These are phyloP conservation scores for Sporodiniella umbellata DNA, from an alignment of 371 early-diverging fungal genomes.

Conservation along the genomic window DNA sequence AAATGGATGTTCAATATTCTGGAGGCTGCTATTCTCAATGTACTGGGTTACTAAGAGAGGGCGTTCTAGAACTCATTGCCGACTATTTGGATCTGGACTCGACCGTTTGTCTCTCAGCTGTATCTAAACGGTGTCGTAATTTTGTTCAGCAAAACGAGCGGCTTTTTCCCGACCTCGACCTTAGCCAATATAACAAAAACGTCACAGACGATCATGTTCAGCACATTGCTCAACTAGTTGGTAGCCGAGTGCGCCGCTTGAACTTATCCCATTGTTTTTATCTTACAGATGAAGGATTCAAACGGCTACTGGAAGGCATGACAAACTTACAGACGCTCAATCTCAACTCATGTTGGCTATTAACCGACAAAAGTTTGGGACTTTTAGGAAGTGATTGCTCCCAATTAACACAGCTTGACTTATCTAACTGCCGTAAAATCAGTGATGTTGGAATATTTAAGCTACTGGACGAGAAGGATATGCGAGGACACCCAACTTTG, in stretches of 20 bases:
- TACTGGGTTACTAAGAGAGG: conserved; percentile 11
- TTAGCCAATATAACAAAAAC: conserved; percentile 37
- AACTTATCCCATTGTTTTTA: conserved; percentile 44
- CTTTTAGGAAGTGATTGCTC: conserved; percentile 38
- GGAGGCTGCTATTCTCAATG: too few relatives aligned
- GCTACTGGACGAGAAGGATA: conserved; percentile 25
- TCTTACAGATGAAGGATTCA: conserved; percentile 50
- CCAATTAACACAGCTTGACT: conserved; percentile 48
- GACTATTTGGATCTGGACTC: conserved; percentile 27
- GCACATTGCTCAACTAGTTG: conserved; percentile 10
- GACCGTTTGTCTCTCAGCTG: conserved; percentile 16
- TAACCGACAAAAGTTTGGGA: conserved; percentile 67
- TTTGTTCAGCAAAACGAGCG: conserved; percentile 26
- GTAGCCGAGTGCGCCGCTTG: conserved; percentile 18
- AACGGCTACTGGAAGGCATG: conserved; percentile 25
- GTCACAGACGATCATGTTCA: conserved; percentile 34
- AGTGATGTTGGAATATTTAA: conserved; percentile 62
- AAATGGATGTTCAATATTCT: too few relatives aligned
- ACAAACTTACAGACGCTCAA: conserved; percentile 49
- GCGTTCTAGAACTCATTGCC: conserved; percentile 18
- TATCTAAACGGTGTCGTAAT: conserved; percentile 24
- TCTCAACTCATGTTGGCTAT: conserved; percentile 75
- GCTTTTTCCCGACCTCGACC: conserved; percentile 35
- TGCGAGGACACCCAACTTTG: conserved; percentile 28
- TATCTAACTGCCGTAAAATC: conserved; percentile 80